Evolutionary conservation across 2,329 filamentous ascomycete species (phyloP).

Genomic region (Alternaria brassicicola): DNA sequence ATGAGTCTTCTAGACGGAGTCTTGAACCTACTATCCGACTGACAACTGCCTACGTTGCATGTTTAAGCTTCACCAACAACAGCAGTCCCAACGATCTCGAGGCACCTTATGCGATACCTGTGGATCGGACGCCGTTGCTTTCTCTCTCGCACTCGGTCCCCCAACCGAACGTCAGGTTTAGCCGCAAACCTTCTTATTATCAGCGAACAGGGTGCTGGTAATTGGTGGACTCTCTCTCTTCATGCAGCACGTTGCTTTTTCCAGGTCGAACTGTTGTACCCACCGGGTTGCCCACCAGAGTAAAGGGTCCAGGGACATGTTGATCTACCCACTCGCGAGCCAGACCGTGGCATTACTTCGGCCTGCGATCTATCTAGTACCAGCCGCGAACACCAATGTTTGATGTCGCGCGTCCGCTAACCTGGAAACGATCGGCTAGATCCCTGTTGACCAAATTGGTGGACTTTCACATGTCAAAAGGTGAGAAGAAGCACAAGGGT

Average conservation of each 20-base stretch:
- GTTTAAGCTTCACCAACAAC: neutral
- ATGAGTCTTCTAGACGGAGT: neutral
- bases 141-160: neutral
- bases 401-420: slow-evolving; percentile 23
- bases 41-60: neutral
- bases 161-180: slow-evolving; percentile 8
- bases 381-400: slow-evolving; percentile 9
- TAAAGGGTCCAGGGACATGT: slow-evolving; percentile 9
- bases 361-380: slow-evolving; percentile 14
- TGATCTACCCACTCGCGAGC: slow-evolving; percentile 9
- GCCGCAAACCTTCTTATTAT: slow-evolving; percentile 1
- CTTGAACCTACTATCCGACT: neutral
- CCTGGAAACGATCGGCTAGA: slow-evolving; percentile 17
- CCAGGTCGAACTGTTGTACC: slow-evolving; percentile 2
- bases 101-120: neutral
- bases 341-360: slow-evolving; percentile 13
- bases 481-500: neutral
- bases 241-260: slow-evolving; percentile 10
- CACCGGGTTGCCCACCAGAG: neutral
- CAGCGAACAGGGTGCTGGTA: neutral
- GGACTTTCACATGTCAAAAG: slow-evolving; percentile 24
- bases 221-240: slow-evolving; percentile 4
- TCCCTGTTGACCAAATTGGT: slow-evolving; percentile 17
- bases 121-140: slow-evolving; percentile 1
- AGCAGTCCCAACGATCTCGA: slow-evolving; percentile 3